phyloP scores from a whole-genome alignment of 768 basidiomycete species.

The Clavaria fumosa region DNA sequence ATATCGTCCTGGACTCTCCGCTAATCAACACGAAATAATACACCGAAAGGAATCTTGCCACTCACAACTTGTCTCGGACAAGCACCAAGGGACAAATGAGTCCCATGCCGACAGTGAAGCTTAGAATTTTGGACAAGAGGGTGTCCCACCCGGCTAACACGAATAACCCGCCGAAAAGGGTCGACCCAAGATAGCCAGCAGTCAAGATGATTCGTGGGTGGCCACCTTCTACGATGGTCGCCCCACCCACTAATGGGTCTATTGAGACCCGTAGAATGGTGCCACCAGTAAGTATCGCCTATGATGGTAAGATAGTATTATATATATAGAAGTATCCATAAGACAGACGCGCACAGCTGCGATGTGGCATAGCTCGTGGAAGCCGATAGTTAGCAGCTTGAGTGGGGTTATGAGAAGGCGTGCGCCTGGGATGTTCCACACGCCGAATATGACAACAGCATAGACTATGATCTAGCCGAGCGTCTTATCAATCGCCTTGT shows the following conservation, averaged over 20 bases:
- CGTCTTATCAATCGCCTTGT: no score
- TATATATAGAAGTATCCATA: neutral
- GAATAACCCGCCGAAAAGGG: constrained; percentile 69
- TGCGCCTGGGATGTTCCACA: constrained; percentile 77
- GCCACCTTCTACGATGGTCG: constrained; percentile 65
- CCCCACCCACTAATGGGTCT: constrained; percentile 70
- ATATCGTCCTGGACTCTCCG: constrained; percentile 47
- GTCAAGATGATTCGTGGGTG: constrained; percentile 54
- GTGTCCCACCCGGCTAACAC: constrained; percentile 78
- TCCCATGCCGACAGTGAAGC: constrained; percentile 80
- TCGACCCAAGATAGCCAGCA: constrained; percentile 73
- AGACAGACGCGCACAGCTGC: constrained; percentile 35
- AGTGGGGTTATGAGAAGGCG: constrained; percentile 69
- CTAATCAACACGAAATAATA: neutral
- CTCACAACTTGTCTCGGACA: constrained; percentile 82
- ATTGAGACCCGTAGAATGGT: constrained; percentile 67
- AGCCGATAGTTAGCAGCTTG: constrained; percentile 78
- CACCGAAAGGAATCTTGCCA: constrained; percentile 10
- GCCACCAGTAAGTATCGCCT: constrained; percentile 73
- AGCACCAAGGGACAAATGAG: constrained; percentile 74
- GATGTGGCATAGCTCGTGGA: constrained; percentile 81
- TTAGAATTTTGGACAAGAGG: constrained; percentile 81
- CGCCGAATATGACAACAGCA: constrained; percentile 72
- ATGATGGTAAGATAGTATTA: neutral
- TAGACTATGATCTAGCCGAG: constrained; percentile 83